Evolutionary conservation across 129 eudicot species (phyloP).

Genomic region (Saposhnikovia divaricata): DNA sequence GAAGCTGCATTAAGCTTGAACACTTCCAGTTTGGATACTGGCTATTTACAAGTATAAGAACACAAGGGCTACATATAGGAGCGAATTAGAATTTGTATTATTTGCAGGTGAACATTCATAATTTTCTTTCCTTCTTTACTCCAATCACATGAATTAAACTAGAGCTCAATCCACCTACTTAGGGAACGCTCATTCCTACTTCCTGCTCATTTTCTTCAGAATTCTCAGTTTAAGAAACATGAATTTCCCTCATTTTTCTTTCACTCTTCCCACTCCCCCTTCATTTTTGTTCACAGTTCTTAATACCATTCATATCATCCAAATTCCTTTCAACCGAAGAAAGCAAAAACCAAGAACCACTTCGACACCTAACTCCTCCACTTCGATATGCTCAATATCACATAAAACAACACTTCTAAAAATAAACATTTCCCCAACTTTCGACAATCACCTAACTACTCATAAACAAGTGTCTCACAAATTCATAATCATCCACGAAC

Average conservation of each 20-base stretch:
- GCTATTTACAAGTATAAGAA: neutral
- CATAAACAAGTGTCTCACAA: neutral
- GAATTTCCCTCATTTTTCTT: neutral
- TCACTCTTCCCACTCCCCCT: neutral
- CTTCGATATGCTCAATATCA: neutral
- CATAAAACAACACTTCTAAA: neutral
- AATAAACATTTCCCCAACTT: neutral
- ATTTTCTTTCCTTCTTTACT: neutral
- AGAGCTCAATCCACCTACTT: neutral
- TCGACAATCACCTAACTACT: neutral
- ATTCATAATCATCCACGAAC: neutral
- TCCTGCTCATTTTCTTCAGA: neutral
- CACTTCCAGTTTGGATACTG: no score
- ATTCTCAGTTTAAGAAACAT: neutral
- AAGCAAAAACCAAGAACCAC: neutral
- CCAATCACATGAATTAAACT: neutral
- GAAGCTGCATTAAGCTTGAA: no score
- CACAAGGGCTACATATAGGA: neutral
- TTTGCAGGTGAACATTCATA: neutral
- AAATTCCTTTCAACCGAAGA: neutral
- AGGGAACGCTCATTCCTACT: neutral
- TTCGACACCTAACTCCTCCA: neutral
- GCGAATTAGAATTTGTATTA: neutral
- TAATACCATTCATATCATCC: neutral
- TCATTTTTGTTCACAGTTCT: neutral